Evolutionary conservation across 345 rosid species (phyloP).

Genomic region (Syzygium jambos): DNA sequence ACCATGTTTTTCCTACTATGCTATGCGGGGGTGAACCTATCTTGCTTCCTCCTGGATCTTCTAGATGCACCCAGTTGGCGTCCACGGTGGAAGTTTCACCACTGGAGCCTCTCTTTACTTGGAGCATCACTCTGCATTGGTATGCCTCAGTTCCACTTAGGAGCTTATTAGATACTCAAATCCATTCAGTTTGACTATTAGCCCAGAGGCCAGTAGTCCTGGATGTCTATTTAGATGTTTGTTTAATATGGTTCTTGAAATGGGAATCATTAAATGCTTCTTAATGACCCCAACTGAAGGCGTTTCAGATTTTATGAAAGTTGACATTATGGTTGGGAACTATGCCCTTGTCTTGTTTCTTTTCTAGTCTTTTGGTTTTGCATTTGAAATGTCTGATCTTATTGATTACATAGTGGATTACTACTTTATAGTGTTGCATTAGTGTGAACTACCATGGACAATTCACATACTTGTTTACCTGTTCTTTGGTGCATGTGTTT

Average conservation of each 20-base stretch:
- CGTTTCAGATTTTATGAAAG: background rate
- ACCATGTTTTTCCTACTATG: slow-evolving; percentile 98
- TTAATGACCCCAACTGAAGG: background rate
- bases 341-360: background rate
- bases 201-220: background rate
- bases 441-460: background rate
- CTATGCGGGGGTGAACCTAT: slow-evolving; percentile 94
- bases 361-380: background rate
- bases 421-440: background rate
- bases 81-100: slow-evolving; percentile 99
- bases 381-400: background rate
- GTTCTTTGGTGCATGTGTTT: background rate
- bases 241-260: background rate
- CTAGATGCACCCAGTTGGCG: slow-evolving; percentile 99
- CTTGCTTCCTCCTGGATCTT: slow-evolving; percentile 98
- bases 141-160: slow-evolving; percentile 17
- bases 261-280: background rate
- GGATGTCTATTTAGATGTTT: background rate
- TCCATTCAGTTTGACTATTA: background rate
- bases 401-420: background rate
- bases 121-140: slow-evolving; percentile 90
- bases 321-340: background rate
- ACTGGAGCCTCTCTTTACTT: slow-evolving; percentile 93
- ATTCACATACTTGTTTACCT: background rate
- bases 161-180: too few relatives aligned